Percentiles rank a stretch among this genome's conserved stretches.
Conservation (phyloP, 2,329 filamentous ascomycete species). For the Coniochaeta sp. region DNA sequence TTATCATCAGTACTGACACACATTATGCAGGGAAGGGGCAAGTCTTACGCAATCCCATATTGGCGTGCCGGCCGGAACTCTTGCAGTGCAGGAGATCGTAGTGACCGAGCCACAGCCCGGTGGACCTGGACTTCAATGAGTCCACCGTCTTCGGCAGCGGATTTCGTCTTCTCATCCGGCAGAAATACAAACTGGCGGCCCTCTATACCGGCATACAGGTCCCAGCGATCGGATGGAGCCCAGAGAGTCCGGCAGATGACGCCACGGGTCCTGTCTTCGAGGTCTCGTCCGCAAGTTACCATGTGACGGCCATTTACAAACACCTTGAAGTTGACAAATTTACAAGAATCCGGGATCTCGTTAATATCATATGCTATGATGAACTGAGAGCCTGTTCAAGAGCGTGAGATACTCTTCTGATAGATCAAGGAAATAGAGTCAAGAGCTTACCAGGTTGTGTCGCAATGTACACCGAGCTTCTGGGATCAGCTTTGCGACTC, state of each 20-base stretch:
- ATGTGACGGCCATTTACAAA: slow-evolving; percentile 44
- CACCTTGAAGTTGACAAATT: slow-evolving; percentile 46
- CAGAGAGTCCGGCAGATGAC: slow-evolving; percentile 40
- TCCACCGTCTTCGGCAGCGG: slow-evolving; percentile 44
- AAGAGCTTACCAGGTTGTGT: slow-evolving; percentile 38
- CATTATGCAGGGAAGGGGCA: background rate
- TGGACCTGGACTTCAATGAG: slow-evolving; percentile 47
- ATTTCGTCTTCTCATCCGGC: slow-evolving; percentile 22
- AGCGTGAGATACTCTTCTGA: background rate
- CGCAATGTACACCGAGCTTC: slow-evolving; percentile 48
- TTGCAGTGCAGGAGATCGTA: slow-evolving; percentile 35
- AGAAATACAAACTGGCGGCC: slow-evolving; percentile 43
- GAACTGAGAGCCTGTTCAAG: slow-evolving; percentile 39
- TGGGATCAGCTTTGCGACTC: slow-evolving; percentile 26
- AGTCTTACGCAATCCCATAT: slow-evolving; percentile 47
- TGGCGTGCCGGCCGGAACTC: slow-evolving; percentile 6
- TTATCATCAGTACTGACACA: background rate
- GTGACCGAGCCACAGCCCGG: slow-evolving; percentile 35
- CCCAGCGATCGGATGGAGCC: slow-evolving; percentile 33
- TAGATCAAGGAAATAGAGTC: background rate
- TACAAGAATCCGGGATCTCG: slow-evolving; percentile 20
- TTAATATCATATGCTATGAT: slow-evolving; percentile 40
- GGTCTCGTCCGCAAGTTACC: slow-evolving; percentile 44
- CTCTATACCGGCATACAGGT: slow-evolving; percentile 36
- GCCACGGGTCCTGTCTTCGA: slow-evolving; percentile 24